Percentiles rank a stretch among this genome's conserved stretches.
phyloP scores from a whole-genome alignment of 768 basidiomycete species.

The Mycena floridula region DNA sequence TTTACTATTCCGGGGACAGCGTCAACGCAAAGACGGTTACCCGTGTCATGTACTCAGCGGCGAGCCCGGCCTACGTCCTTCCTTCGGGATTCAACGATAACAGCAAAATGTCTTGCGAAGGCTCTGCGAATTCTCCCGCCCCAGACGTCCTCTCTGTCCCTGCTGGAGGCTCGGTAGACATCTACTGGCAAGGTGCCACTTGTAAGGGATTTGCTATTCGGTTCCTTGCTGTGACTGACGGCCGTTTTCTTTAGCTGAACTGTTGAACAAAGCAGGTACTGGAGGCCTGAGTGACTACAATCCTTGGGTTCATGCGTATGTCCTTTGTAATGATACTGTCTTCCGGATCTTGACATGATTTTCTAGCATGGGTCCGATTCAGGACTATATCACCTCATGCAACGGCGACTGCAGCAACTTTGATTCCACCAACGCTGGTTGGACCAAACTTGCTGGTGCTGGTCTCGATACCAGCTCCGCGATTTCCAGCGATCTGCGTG shows the following conservation, averaged over 20 bases:
- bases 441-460: conserved; percentile 16
- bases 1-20: conserved; percentile 12
- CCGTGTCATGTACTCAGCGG: conserved; percentile 16
- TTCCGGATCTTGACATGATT: not conserved
- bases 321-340: not conserved
- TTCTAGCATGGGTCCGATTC: conserved; percentile 15
- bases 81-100: conserved; percentile 9
- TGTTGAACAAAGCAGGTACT: conserved; percentile 13
- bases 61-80: conserved; percentile 12
- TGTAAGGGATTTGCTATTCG: no score
- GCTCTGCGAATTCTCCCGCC: conserved; percentile 9
- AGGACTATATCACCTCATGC: conserved; percentile 18
- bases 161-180: conserved; percentile 10
- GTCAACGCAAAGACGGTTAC: conserved; percentile 13
- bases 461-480: conserved; percentile 15
- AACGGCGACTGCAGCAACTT: conserved; percentile 15
- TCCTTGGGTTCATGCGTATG: conserved; percentile 20
- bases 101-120: conserved; percentile 15
- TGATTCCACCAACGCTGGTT: conserved; percentile 16
- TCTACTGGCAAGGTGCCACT: conserved; percentile 18
- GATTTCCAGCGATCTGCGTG: conserved; percentile 12
- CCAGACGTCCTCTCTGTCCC: conserved; percentile 10
- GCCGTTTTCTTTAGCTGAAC: no score
- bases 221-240: no score
- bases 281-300: conserved; percentile 11